Conservation (phyloP, 495 filamentous ascomycete species). For the Penicillium chermesinum region DNA sequence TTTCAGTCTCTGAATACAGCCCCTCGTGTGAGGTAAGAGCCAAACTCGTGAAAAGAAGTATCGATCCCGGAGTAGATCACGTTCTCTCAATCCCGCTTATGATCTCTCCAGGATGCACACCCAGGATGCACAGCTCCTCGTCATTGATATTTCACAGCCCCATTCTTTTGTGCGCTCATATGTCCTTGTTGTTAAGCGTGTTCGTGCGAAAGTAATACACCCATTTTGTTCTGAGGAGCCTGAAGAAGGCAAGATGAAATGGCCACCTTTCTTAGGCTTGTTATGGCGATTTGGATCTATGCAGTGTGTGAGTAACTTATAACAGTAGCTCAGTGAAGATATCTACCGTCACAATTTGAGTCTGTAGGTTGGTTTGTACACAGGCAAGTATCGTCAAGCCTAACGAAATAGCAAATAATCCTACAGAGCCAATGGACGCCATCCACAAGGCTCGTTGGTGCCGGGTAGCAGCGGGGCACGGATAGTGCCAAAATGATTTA, state of each 20-base stretch:
- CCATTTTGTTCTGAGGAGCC: neutral
- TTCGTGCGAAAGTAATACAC: conserved; percentile 6
- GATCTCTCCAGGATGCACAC: neutral
- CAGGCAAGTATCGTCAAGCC: conserved; percentile 10
- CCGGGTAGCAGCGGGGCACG: conserved; percentile 2
- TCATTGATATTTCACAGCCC: neutral
- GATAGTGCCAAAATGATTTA: conserved; percentile 5
- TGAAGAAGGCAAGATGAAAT: conserved; percentile 6
- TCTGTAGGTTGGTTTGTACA: conserved; percentile 6
- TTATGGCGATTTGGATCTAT: conserved; percentile 6
- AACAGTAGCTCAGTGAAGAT: conserved; percentile 4
- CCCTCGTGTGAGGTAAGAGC: too few relatives aligned
- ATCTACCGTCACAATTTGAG: conserved; percentile 8
- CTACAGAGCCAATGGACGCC: conserved; percentile 8
- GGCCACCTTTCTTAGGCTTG: conserved; percentile 7
- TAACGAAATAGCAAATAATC: conserved; percentile 5
- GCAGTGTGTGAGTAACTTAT: conserved; percentile 4
- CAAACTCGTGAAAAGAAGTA: too few relatives aligned
- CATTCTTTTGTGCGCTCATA: neutral
- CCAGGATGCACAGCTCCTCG: neutral
- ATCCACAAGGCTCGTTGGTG: conserved; percentile 9
- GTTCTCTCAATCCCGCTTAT: neutral
- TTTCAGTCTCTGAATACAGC: too few relatives aligned
- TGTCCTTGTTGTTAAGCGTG: conserved; percentile 6
- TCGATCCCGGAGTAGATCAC: too few relatives aligned